A percentile compares a stretch with the other conserved stretches of the same genome.
phyloP scores from a whole-genome alignment of 495 filamentous ascomycete species.

The Lophium mytilinum region DNA sequence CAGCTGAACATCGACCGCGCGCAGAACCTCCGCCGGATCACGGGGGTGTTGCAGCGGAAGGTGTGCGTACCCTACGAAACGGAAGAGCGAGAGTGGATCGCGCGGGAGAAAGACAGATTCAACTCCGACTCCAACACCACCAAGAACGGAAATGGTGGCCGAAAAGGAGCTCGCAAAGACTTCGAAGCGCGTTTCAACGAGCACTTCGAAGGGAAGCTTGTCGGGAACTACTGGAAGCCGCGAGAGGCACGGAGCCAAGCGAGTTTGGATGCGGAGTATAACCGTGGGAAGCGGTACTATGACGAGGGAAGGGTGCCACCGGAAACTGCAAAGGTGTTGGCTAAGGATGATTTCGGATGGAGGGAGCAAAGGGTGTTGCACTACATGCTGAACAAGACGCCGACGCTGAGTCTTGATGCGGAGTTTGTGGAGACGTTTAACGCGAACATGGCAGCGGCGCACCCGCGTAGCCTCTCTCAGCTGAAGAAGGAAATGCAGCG shows the following conservation, averaged over 20 bases:
- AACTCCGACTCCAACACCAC: no score
- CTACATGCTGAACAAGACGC: no score
- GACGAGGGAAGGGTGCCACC: not conserved
- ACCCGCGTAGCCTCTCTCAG: no score
- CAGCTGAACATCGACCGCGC: not conserved
- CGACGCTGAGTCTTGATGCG: no score
- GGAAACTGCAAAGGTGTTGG: no score
- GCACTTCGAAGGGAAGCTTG: not conserved
- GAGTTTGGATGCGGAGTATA: not conserved
- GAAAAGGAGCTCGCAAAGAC: not conserved
- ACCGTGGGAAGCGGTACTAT: not conserved
- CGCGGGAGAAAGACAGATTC: not conserved
- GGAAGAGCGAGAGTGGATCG: not conserved
- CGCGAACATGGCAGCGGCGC: no score
- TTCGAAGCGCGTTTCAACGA: not conserved
- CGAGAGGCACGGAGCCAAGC: not conserved
- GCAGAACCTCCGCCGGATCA: not conserved
- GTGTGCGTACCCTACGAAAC: not conserved
- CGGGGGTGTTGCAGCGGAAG: not conserved
- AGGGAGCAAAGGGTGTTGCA: no score
- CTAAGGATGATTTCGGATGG: no score
- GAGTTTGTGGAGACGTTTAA: no score
- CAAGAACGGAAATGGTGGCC: no score
- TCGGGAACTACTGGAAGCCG: not conserved
- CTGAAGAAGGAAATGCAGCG: no score